Conservation (phyloP, 2,329 filamentous ascomycete genomes). For the Mariannaea elegans region DNA sequence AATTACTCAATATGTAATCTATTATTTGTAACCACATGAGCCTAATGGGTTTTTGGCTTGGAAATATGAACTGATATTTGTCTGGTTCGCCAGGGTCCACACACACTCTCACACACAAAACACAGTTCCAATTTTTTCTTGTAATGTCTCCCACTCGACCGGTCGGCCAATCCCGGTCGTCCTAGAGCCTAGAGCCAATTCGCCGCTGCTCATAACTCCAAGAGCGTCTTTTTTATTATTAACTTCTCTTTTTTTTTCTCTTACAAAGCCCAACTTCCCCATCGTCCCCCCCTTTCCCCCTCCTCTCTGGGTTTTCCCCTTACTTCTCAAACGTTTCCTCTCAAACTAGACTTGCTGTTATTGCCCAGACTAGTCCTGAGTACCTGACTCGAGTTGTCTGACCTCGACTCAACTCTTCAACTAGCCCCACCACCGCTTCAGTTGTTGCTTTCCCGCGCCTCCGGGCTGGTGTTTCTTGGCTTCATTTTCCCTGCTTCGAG, state of each 20-base stretch:
- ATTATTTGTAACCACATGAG: neutral
- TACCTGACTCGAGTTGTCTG: constrained; percentile 12
- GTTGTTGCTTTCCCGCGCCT: constrained; percentile 28
- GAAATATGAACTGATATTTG: neutral
- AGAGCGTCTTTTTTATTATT: constrained; percentile 33
- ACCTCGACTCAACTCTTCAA: constrained; percentile 23
- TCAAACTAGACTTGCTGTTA: constrained; percentile 7
- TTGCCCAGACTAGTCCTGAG: neutral
- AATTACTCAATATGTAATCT: constrained; percentile 15
- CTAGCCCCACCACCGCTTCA: constrained; percentile 33
- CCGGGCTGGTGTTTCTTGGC: constrained; percentile 13
- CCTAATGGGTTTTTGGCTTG: neutral
- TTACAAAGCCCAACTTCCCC: constrained; percentile 12
- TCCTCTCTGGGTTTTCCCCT: neutral
- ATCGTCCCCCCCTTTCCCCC: constrained; percentile 8
- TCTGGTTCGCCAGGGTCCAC: constrained; percentile 26
- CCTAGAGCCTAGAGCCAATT: constrained; percentile 34
- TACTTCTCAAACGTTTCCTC: constrained; percentile 9
- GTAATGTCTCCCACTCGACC: constrained; percentile 33
- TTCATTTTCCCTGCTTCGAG: constrained; percentile 4
- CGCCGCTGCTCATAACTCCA: constrained; percentile 26
- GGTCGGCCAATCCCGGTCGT: constrained; percentile 37
- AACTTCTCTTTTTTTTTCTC: neutral
- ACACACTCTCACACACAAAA: constrained; percentile 1
- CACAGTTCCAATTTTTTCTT: constrained; percentile 27